These are phyloP conservation scores for Russula sp. DNA, from an alignment of 768 basidiomycete species.

Conservation along the genomic window DNA sequence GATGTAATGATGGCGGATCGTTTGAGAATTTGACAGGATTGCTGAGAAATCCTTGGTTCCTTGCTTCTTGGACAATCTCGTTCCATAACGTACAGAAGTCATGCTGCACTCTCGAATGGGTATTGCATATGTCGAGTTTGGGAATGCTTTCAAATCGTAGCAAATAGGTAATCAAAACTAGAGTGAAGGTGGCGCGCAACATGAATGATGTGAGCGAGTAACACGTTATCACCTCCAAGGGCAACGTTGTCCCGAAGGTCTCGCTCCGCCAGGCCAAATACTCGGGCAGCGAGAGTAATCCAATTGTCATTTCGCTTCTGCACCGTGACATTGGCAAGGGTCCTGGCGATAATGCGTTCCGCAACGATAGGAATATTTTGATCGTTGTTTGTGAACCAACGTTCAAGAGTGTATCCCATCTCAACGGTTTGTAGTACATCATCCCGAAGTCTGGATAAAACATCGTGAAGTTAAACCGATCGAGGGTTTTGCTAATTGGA, in stretches of 20 bases:
- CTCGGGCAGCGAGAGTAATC: not conserved
- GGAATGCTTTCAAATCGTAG: not conserved
- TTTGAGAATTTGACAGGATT: not conserved
- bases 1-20: not conserved
- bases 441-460: not conserved
- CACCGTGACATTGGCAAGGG: not conserved
- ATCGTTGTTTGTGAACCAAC: not conserved
- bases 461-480: too few species aligned
- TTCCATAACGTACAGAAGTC: constrained; percentile 1
- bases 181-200: not conserved
- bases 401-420: not conserved
- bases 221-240: not conserved
- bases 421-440: not conserved
- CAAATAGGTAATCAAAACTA: not conserved
- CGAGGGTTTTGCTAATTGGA: too few species aligned
- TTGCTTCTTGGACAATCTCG: not conserved
- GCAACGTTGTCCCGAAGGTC: not conserved
- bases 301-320: not conserved
- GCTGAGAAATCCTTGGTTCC: not conserved
- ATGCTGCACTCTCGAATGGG: not conserved
- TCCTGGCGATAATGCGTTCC: not conserved
- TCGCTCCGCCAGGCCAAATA: not conserved
- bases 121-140: not conserved
- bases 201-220: constrained; percentile 1
- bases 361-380: not conserved